Base-by-base conservation (phyloP, 129 eudicot species). In the Kitagawia praeruptora region DNA sequence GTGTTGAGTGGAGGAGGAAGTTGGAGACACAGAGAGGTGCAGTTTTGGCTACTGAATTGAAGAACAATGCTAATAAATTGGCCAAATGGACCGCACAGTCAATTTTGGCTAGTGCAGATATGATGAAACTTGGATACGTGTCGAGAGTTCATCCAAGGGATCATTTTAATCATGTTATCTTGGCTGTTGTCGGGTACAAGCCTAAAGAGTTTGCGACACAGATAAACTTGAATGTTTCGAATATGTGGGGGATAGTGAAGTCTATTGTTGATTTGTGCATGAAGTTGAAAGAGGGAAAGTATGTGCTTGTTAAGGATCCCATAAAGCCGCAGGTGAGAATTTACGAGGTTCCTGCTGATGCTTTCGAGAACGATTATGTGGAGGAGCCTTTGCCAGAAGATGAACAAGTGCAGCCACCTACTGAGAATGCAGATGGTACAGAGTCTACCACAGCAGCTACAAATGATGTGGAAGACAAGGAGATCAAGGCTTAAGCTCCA, bases 201-300 rank as follows among this genome's bases (percentile, higher is more conserved):
- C 98, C 98, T 0, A 90, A 54, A 84, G 93, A 89, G 21, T 93
- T 93, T 76, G 98, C 98, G 8, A 78, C 93, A 3, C 96, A 93
- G 89, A 90, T 93, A 8, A 93, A 93, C 67, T 79, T 93, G 89
- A 93, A 93, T 77, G 84, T 88, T 45, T 80, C 89, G 0, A 93
- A 93, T 83, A 93, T 93, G 98, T 93, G 98, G 98, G 98, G 98
- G n/a, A 90, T 93, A 25, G 96, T 93, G 75, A 93, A 93, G 86
- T 87, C 92, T 25, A 90, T 93, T 81, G 98, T 93, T 46, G 96
- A 93, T 81, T 86, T 93, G 89, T 93, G 97, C 54, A 90, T 92
- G 97, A 92, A 92, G 85, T 83, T 92, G 86, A 81, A 85, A 67
- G 98, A 93, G 80, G 93, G 93, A 6, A 93, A 90, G 80, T 90